Evolutionary conservation across 2,329 filamentous ascomycete genomes (phyloP), one percentile per base, ranked within the genome.

Genomic region (Phialophora macrospora): DNA sequence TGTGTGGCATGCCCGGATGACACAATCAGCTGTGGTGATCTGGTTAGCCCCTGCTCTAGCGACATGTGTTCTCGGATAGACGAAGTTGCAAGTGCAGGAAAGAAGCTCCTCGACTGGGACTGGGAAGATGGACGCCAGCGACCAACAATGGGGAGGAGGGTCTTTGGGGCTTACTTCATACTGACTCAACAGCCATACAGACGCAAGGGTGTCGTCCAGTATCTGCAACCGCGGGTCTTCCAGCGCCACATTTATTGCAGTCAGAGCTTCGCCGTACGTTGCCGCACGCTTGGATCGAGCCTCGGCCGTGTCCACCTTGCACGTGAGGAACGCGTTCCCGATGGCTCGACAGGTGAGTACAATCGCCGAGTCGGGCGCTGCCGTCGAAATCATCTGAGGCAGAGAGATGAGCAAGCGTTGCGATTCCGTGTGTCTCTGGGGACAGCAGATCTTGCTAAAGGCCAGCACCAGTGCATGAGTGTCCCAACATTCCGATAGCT

Each of bases 131-230:
- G 17, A 20, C 22, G 44, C 44, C 44, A 34, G 3, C 32, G 11
- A 34, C 32, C 2, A 9, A 34, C 9, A 30, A n/a, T n/a, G n/a
- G n/a, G 9, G 32, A 4, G 32, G 2, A 3, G 2, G 11, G 32
- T 12, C 9, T 34, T 24, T 26, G n/a, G 28, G 32, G 26, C 55
- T 62, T 55, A 68, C 68, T 67, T 70, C 68, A 62, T 68, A 70
- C 20, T 68, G 22, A 46, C 68, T 70, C 55, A 70, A 57, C 30
- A 70, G 51, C 66, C 66, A 70, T 11, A 70, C 64, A 17, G 63
- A 63, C 7, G 65, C 55, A 3, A 68, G 55, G 2, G 66, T 66
- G 12, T 68, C 66, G 41, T 70, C 68, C 34, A 58, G 46, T 4
- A 34, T 54, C 54, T 63, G 64, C 38, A 60, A 6, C 4, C 30